Conservation (phyloP, 805 yeast species). For the Lachancea kluyveri region DNA sequence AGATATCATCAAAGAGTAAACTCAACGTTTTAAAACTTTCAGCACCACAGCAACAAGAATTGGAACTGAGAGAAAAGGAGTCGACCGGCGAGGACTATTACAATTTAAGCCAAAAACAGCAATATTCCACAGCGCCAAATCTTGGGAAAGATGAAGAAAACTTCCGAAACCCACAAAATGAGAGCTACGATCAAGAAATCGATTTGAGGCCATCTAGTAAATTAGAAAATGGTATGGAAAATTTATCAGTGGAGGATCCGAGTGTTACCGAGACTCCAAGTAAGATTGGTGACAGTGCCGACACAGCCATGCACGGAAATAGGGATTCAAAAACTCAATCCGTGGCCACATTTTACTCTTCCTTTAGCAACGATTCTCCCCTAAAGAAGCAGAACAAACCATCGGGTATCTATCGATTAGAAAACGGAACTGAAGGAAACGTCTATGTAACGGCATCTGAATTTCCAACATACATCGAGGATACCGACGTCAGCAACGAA, state of each 20-base stretch:
- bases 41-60: slow-evolving; percentile 19
- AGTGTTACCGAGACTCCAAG: too few relatives aligned
- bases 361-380: slow-evolving; percentile 22
- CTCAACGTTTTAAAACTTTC: slow-evolving; percentile 23
- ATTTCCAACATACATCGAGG: too few relatives aligned
- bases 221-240: slow-evolving; percentile 17
- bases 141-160: slow-evolving; percentile 7
- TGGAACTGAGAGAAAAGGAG: slow-evolving; percentile 11
- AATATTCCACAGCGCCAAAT: too few relatives aligned
- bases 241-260: slow-evolving; percentile 11
- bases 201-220: slow-evolving; percentile 18
- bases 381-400: slow-evolving; percentile 17
- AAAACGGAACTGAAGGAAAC: slow-evolving; percentile 22
- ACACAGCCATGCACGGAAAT: too few relatives aligned
- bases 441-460: slow-evolving; percentile 28
- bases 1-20: slow-evolving; percentile 9
- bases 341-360: slow-evolving; percentile 18
- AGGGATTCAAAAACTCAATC: slow-evolving; percentile 14
- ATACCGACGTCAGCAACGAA: too few relatives aligned
- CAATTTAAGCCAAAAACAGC: slow-evolving; percentile 9
- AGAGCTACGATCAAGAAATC: slow-evolving; percentile 8
- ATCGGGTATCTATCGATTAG: slow-evolving; percentile 22
- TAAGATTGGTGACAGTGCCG: too few relatives aligned
- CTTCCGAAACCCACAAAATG: too few relatives aligned
- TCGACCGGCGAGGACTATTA: slow-evolving; percentile 10